Evolutionary conservation across 140 eudicot species (phyloP), one percentile per base, ranked within the genome.

Genomic region (Erigeron philadelphicus): DNA sequence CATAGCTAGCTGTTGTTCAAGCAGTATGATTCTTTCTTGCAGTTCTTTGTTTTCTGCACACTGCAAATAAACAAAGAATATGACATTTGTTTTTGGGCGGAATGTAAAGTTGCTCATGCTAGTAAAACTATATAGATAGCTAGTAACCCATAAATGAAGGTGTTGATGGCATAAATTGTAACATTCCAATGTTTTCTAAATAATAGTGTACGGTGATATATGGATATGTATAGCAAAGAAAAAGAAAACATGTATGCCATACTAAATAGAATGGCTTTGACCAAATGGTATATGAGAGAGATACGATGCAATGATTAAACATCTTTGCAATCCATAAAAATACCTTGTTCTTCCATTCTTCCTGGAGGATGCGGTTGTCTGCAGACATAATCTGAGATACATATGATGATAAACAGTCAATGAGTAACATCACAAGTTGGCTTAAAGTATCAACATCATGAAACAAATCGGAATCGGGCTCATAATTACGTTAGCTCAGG

Each of bases 291-390:
- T 60, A 60, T 59, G 21, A 56, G 66, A 49, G 44, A 60, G 54
- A 76, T 56, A n/a, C 9, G 31, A 62, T 70, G 41, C 12, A 58
- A 56, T 3, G 9, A 41, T 17, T 17, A 74, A 15, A 57, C 21
- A 17, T 11, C 31, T 65, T 53, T 40, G 47, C 59, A 31, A 59
- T 59, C 41, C 13, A 56, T 13, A 63, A 18, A 49, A 13, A 70
- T 71, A 78, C 97, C 97, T 87, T 90, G 81, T 85, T 85, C 69
- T 90, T 87, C 76, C 84, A 76, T 78, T 90, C 95, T 70, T 90
- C 97, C 61, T 90, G 95, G 60, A 90, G 97, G 16, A 90, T 79
- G 43, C 95, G 88, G 67, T 90, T 90, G 76, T 90, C 97, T 64
- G 97, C 97, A 59, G 89, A 69, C 80, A 72, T 81, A 13, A 90